Base-by-base conservation (phyloP, 352 stramenopile species). In the Phytophthora ohioensis region DNA sequence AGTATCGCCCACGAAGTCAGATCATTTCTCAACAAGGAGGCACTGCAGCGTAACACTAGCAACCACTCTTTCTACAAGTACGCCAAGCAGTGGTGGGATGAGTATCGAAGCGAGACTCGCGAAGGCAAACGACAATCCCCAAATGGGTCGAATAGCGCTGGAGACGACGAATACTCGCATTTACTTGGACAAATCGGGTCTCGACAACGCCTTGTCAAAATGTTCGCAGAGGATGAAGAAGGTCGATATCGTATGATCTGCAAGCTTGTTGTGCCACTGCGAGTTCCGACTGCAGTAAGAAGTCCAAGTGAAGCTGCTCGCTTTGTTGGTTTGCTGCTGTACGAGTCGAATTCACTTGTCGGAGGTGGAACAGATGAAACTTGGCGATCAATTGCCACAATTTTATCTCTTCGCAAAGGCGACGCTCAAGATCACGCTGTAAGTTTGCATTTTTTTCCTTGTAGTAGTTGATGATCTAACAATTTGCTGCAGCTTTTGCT, bases 221-320 rank as follows among this genome's bases (percentile, higher is more conserved):
- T 97, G 41, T 96, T 97, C 68, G 86, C 85, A 3, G 87, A 96
- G 67, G 93, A 98, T 66, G 91, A 98, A 57, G 83, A 90, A 65
- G 91, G 91, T 9, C 74, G 80, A 0, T 91, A 97, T 71, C 84
- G 85, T 15, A 90, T 93, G 80, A 85, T 97, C 3, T 98, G 88
- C 70, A 92, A 91, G 32, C 98, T 94, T 56, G 32, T 98, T n/a
- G 64, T 64, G 3, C 79, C 83, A 2, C 21, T 97, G 4, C 90
- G 80, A 17, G 73, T 57, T 12, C 81, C 81, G 0, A 46, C 61
- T 0, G 77, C 87, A 8, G 67, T 97, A 9, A 73, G 79, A 63
- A 87, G 79, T 10, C 91, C 92, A 7, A 91, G 85, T 52, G 87
- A 97, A 76, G 91, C 91, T 3, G 90, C 90, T 17, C 81, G 92